Base-by-base conservation (phyloP, 2,329 filamentous ascomycete genomes). In the Pseudocercospora pini-densiflorae region DNA sequence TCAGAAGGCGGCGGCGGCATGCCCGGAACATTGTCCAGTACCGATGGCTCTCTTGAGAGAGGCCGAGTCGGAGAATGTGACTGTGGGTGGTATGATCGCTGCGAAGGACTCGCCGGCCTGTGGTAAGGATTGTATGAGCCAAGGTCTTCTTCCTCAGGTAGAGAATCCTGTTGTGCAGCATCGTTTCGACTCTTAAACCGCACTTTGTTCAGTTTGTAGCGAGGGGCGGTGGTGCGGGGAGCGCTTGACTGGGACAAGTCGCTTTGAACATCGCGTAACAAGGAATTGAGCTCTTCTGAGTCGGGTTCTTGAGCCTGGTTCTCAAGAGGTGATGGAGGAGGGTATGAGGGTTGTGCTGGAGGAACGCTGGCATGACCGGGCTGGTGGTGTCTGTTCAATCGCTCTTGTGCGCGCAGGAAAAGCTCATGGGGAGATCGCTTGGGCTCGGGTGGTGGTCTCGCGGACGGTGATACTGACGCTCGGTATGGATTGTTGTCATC, bases 1-100 rank as follows among this genome's bases (percentile, higher is more conserved):
- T 88, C 85, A 3, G 89, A 5, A 84, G 84, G 76, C 3, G 87
- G 85, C 60, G 90, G 89, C 1, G 81, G 81, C 63, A 85, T 82
- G 53, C 79, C 79, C 4, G 83, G 83, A 1, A 81, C 81, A 64
- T 77, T 77, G 71, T 86, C 84, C 45, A 87, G 75, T 31, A 87
- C 79, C 1, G 85, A 86, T 5, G 82, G 77, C 24, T 82, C 76
- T 74, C 84, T 78, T 21, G 84, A 85, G 9, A 80, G 70, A 9
- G 83, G 80, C 59, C 80, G 74, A 19, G 81, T 81, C 16, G 55
- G 12, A 16, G 47, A 77, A 75, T 23, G 81, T 78, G 27, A 83
- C 78, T 31, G 84, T 80, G 67, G 86, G 81, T 36, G 55, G 72
- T 87, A 86, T 72, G 82, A 80, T 74, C 82, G 81, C 67, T 79